phyloP scores from a whole-genome alignment of 306 rosid genomes.

The Cicer judaicum region DNA sequence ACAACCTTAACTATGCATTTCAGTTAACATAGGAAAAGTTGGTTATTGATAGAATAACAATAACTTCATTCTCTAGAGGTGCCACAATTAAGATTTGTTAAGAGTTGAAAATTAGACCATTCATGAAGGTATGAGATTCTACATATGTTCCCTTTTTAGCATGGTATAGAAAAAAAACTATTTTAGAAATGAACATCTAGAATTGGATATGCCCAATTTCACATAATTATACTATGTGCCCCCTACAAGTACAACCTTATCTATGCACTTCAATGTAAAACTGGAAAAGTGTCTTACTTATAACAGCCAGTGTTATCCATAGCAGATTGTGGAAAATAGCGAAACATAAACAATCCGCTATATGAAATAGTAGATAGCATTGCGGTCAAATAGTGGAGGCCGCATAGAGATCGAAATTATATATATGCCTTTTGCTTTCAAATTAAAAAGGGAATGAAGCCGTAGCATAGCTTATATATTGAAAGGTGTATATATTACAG shows the following conservation, averaged over 20 bases:
- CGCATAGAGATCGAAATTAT: too few species aligned
- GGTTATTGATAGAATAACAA: conserved; percentile 3
- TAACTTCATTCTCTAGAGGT: background rate
- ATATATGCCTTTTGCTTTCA: too few species aligned
- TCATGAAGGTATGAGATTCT: background rate
- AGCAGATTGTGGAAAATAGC: too few species aligned
- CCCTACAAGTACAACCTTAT: background rate
- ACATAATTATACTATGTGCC: conserved; percentile 16
- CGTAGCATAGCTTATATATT: too few species aligned
- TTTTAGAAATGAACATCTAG: conserved; percentile 18
- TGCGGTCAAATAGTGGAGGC: too few species aligned
- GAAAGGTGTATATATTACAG: too few species aligned
- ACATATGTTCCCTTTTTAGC: background rate
- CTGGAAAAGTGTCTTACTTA: background rate
- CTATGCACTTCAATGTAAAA: conserved; percentile 13
- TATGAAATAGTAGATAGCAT: too few species aligned
- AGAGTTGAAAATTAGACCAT: conserved; percentile 25
- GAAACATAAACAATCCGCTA: too few species aligned
- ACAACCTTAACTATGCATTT: conserved; percentile 1
- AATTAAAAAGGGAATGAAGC: too few species aligned
- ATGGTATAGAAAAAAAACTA: conserved; percentile 28
- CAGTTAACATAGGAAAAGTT: conserved; percentile 24
- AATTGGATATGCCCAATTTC: conserved; percentile 32
- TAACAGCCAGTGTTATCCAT: background rate
- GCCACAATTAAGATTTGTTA: conserved; percentile 27